Conservation (phyloP, 2,329 filamentous ascomycete species). For the Plenodomus biglobosus region DNA sequence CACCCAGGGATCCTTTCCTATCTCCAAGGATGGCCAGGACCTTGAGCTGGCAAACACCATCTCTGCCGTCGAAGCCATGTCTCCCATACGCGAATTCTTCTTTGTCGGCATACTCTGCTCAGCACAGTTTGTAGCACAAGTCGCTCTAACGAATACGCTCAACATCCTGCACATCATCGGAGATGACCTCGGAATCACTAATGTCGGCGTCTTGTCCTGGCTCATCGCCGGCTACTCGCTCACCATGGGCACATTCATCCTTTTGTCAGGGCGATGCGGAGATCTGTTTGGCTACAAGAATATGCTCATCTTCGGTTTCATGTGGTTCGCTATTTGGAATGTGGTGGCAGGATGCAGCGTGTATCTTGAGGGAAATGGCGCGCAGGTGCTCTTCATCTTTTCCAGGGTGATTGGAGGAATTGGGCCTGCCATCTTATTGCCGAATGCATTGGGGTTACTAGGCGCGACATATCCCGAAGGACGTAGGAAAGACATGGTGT, state of each 20-base stretch:
- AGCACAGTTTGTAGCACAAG: slow-evolving; percentile 46
- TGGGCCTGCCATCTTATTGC: slow-evolving; percentile 63
- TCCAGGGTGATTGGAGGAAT: slow-evolving; percentile 50
- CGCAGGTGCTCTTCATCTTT: slow-evolving; percentile 43
- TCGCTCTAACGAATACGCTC: slow-evolving; percentile 41
- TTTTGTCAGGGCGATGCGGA: slow-evolving; percentile 53
- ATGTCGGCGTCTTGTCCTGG: slow-evolving; percentile 51
- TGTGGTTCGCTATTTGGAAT: slow-evolving; percentile 55
- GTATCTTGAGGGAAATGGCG: slow-evolving; percentile 33
- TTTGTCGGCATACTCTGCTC: slow-evolving; percentile 32
- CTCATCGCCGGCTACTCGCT: slow-evolving; percentile 53
- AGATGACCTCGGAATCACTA: slow-evolving; percentile 43
- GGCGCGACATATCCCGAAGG: slow-evolving; percentile 61
- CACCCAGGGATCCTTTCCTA: not conserved
- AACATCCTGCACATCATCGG: slow-evolving; percentile 49
- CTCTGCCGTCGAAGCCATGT: slow-evolving; percentile 27
- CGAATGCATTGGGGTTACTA: slow-evolving; percentile 65
- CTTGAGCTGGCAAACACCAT: slow-evolving; percentile 21
- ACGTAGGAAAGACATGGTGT: slow-evolving; percentile 61
- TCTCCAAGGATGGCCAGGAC: slow-evolving; percentile 1
- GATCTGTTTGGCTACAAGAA: slow-evolving; percentile 55
- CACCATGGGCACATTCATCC: slow-evolving; percentile 55
- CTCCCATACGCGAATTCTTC: slow-evolving; percentile 25
- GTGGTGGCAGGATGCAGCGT: slow-evolving; percentile 50
- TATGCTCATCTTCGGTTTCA: slow-evolving; percentile 53